Base-by-base conservation (phyloP, 2,329 filamentous ascomycete genomes). In the Knufia petricola region DNA sequence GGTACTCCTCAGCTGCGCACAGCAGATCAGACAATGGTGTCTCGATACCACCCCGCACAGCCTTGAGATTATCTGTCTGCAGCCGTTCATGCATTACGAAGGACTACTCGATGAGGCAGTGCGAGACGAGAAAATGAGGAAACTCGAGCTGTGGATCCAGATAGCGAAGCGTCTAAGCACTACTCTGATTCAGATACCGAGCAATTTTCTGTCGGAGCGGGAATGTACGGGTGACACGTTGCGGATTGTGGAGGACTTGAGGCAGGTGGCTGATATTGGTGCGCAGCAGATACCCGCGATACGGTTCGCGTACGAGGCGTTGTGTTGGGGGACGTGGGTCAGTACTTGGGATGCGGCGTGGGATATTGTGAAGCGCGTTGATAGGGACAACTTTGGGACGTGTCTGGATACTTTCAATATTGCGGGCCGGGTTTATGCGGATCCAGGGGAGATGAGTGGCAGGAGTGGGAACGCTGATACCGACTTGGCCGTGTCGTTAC, bases 321-420 rank as follows among this genome's bases (percentile, higher is more conserved):
- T 90, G 2, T 79, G 76, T 56, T 90, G 81, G 78, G 84, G 82
- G 8, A 87, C 83, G 0, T 73, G 78, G 46, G 69, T 81, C 50
- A 74, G 86, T 60, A 79, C 72, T 0, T 90, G 85, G 85, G 84
- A 88, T 61, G 66, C 69, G 9, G 78, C 76, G 55, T 90, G 82
- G 81, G 76, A 81, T 4, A 69, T 87, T 2, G 78, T 88, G 0
- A 65, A 72, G 56, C 67, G 66, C 2, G 83, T 88, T 23, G 71
- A 85, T 62, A 66, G 82, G 6, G 64, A 74, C 7, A 89, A 89
- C 64, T 87, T 89, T 60, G 85, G 85, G 6, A 69, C 87, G 34
- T 87, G 84, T 60, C 71, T 89, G 20, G 85, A 89, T 64, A 86
- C 81, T 0, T 89, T 87, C 68, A 86, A 89, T 63, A 83, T 89